These are phyloP conservation scores for Abortiporus biennis DNA, from an alignment of 1,284 basidiomycete species.

Conservation along the genomic window DNA sequence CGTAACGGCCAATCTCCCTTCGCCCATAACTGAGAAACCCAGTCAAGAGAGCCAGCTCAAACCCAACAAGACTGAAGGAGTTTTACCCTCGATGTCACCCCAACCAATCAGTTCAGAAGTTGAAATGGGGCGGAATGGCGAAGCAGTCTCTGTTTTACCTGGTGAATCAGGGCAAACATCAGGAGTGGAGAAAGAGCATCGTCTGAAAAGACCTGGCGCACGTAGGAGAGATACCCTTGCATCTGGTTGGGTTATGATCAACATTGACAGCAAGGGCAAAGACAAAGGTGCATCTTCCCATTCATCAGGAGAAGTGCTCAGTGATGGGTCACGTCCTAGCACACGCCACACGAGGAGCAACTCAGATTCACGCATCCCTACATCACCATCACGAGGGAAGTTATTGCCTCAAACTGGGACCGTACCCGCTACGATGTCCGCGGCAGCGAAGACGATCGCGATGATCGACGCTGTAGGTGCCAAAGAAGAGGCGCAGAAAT, in stretches of 20 bases:
- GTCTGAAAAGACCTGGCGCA: too few species aligned
- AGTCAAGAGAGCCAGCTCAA: conserved; percentile 17
- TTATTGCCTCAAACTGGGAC: conserved; percentile 9
- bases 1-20: conserved; percentile 20
- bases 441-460: conserved; percentile 54
- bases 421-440: conserved; percentile 27
- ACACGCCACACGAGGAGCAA: conserved; percentile 18
- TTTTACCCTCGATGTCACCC: conserved; percentile 15
- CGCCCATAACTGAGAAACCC: conserved; percentile 21
- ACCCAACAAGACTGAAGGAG: conserved; percentile 15
- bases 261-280: conserved; percentile 31
- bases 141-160: too few species aligned
- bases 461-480: conserved; percentile 51
- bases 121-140: too few species aligned
- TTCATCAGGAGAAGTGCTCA: too few species aligned
- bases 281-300: conserved; percentile 10
- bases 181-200: too few species aligned
- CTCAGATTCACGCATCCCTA: conserved; percentile 19
- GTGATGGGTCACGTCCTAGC: too few species aligned
- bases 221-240: too few species aligned
- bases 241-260: conserved; percentile 59
- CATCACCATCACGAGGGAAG: conserved; percentile 11
- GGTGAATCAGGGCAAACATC: too few species aligned
- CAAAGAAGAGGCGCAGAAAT: conserved; percentile 29
- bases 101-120: too few species aligned